Evolutionary conservation across 257 asterid species (phyloP), one percentile per base, ranked within the genome.

Genomic region (Solanum chilense): DNA sequence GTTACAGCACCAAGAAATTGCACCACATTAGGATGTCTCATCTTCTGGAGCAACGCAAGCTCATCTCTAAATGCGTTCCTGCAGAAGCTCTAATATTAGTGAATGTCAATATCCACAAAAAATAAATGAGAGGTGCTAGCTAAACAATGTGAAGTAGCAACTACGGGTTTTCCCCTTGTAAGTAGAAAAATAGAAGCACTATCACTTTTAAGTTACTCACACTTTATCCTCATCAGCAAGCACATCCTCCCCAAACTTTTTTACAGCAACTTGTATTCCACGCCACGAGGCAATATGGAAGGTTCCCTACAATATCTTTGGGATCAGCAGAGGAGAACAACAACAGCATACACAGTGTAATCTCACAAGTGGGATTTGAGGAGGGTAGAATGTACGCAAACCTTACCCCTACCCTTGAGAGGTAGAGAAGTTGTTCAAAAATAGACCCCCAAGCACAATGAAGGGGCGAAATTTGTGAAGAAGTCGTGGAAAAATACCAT

Each of bases 1-100:
- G 99, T 97, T 49, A 95, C 98, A 73, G 99, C 99, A 35, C 99
- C 98, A 90, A 97, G 98, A 94, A 97, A 97, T 85, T 97, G 98
- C 31, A 97, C 98, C 20, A 97, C 98, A 87, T 97, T 97, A 71
- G 99, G 99, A 92, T 97, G 99, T 84, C 99, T 92, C 82, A 95
- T 87, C 92, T 93, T 95, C 94, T 97, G 98, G 89, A 95, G 98
- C 92, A 97, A 91, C 3, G 95, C 91, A 89, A 97, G 98, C 94
- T 97, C 99, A 71, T 95, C 98, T 82, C 95, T 87, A 86, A 97
- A 97, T 82, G 98, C 95, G 86, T 66, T 91, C 91, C 99, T 97
- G 93, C 88, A 92, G 68, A 47, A 80, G 10, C 12, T 29, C 41
- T 47, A 84, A 10, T 39, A n/a, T 56, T 83, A 71, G 86, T 7